Conservation (phyloP, 2,329 filamentous ascomycete species). For the Macrophomina pseudophaseolina region DNA sequence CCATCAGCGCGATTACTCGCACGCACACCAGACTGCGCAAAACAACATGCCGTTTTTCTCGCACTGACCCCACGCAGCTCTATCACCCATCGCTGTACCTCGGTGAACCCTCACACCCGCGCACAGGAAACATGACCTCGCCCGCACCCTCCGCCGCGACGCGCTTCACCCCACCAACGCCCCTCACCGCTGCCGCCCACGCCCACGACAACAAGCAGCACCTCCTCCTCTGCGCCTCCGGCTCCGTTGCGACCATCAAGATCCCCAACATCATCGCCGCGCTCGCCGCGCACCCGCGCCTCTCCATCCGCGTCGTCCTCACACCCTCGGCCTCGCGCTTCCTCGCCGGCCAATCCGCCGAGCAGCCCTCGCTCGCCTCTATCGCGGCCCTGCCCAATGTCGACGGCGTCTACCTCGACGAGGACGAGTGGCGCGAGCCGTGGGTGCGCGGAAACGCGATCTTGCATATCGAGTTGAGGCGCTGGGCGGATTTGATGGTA, state of each 20-base stretch:
- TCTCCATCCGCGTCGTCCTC: conserved; percentile 86
- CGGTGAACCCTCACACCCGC: not conserved
- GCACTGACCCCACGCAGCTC: not conserved
- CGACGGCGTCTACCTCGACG: conserved; percentile 79
- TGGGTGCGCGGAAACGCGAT: conserved; percentile 83
- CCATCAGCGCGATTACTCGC: not conserved
- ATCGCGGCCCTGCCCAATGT: conserved; percentile 70
- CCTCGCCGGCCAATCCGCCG: conserved; percentile 73
- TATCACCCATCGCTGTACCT: not conserved
- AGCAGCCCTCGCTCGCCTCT: conserved; percentile 72
- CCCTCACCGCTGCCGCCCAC: conserved; percentile 28
- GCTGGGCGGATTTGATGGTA: conserved; percentile 80
- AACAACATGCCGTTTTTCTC: not conserved
- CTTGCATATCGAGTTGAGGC: conserved; percentile 85
- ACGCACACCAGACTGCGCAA: not conserved
- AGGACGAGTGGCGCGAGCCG: conserved; percentile 79
- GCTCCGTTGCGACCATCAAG: conserved; percentile 90
- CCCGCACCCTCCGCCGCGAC: not conserved
- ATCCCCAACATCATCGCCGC: conserved; percentile 56
- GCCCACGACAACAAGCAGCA: conserved; percentile 60
- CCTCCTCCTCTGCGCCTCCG: conserved; percentile 69
- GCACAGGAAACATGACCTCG: not conserved
- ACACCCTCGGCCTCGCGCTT: conserved; percentile 77
- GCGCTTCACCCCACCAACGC: not conserved
- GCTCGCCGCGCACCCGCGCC: conserved; percentile 56